Base-by-base conservation (phyloP, 495 filamentous ascomycete species). In the Choiromyces venosus region DNA sequence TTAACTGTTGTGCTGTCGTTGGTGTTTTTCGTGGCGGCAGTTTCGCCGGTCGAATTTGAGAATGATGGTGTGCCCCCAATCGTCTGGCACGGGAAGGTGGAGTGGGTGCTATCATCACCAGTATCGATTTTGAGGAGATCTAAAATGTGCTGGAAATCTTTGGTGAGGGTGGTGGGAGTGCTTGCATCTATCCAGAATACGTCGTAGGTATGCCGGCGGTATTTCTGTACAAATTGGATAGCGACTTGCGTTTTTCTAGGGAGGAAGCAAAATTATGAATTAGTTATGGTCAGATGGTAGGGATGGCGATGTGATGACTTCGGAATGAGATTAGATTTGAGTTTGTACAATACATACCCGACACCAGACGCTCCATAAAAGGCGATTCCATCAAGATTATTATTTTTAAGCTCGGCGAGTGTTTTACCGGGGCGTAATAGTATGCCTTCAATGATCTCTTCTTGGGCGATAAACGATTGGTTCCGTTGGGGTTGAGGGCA, bases 11-110 rank as follows among this genome's bases (percentile, higher is more conserved):
- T 25, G 46, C 9, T 14, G 0, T 12, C 10, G 9, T 4, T 3
- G 9, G 46, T n/a, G 21, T 10, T 9, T 25, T 9, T 52, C 21
- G 3, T 52, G 21, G n/a, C 6, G 3, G 46, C n/a, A 12, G 46
- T 25, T 52, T 25, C 8, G 8, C 2, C 8, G 46, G n/a, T 4
- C 2, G 46, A 29, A 12, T 1, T 4, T 56, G 46, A 0, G n/a
- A 4, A 2, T 14, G 0, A 0, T 0, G 5, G n/a, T 10, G 2
- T 0, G n/a, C 2, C n/a, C n/a, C 2, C 1, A 25, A 1, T 0
- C n/a, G 1, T 25, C n/a, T 10, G 8, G 46, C 16, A 10, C 6
- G n/a, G 7, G 21, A 21, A 9, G 4, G 10, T 25, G 46, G n/a
- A 10, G 46, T 52, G 6, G 46, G 6, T 2, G 21, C n/a, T 52